A percentile compares a stretch with the other conserved stretches of the same genome.
Evolutionary conservation across 306 rosid genomes (phyloP).

Genomic region (Trifolium pratense): DNA sequence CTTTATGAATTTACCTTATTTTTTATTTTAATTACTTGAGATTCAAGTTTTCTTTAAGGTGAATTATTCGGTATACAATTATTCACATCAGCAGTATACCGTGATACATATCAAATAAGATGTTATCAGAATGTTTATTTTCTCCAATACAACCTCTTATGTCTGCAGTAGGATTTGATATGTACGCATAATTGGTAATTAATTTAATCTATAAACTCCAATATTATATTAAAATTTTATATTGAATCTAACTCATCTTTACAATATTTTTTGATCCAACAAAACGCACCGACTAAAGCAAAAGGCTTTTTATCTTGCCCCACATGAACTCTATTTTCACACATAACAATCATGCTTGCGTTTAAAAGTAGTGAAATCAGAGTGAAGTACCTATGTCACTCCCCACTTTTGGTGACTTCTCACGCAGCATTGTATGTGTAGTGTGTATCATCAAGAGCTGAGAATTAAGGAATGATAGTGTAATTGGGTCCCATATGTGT

Average conservation of each 20-base stretch:
- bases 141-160: no score
- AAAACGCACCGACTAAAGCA: slow-evolving; percentile 62
- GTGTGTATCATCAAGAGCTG: slow-evolving; percentile 13
- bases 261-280: slow-evolving; percentile 13
- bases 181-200: no score
- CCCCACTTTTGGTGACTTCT: slow-evolving; percentile 43
- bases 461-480: neutral
- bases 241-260: no score
- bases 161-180: no score
- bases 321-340: slow-evolving; percentile 71
- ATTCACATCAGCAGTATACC: no score
- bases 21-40: neutral
- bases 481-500: slow-evolving; percentile 18
- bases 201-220: no score
- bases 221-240: no score
- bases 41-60: no score
- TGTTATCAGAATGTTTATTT: no score
- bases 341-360: slow-evolving; percentile 63
- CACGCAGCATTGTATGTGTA: slow-evolving; percentile 7
- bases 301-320: slow-evolving; percentile 57
- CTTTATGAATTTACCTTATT: no score
- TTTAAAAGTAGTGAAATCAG: slow-evolving; percentile 62
- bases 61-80: no score
- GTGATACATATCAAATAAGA: no score
- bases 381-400: slow-evolving; percentile 45